Evolutionary conservation across 2,329 filamentous ascomycete species (phyloP).

Genomic region (Pezicula carpinea): DNA sequence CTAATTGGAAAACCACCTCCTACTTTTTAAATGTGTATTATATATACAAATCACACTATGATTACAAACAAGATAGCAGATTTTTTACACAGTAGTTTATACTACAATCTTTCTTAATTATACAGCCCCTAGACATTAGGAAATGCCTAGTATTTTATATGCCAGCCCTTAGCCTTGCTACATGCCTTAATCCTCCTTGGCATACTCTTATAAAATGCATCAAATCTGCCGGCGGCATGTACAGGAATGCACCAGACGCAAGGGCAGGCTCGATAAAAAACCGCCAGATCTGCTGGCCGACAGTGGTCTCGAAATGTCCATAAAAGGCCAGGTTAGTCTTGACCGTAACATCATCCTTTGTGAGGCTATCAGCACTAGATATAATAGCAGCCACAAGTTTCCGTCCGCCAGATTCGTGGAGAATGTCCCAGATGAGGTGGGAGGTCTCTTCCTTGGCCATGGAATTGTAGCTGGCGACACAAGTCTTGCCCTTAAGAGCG

Average conservation of each 20-base stretch:
- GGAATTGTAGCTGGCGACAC: neutral
- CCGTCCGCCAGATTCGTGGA: neutral
- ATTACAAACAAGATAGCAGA: too few relatives aligned
- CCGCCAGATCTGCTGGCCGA: neutral
- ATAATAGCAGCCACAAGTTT: neutral
- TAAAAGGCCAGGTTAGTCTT: neutral
- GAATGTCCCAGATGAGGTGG: neutral
- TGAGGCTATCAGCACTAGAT: neutral
- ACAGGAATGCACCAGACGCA: neutral
- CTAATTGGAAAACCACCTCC: too few relatives aligned
- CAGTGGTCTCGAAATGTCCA: neutral
- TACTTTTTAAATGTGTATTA: too few relatives aligned
- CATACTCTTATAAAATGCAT: too few relatives aligned
- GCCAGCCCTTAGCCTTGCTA: too few relatives aligned
- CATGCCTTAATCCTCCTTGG: too few relatives aligned
- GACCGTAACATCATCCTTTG: neutral
- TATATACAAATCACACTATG: too few relatives aligned
- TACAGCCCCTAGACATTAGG: too few relatives aligned
- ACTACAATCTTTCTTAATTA: too few relatives aligned
- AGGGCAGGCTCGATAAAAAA: neutral
- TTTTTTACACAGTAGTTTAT: too few relatives aligned
- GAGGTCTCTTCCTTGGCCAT: neutral
- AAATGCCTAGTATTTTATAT: too few relatives aligned
- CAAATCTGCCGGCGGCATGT: neutral
- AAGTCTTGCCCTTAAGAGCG: conserved; percentile 9